Conservation (phyloP, 208 protist genomes). For the Trypanosoma mega region DNA sequence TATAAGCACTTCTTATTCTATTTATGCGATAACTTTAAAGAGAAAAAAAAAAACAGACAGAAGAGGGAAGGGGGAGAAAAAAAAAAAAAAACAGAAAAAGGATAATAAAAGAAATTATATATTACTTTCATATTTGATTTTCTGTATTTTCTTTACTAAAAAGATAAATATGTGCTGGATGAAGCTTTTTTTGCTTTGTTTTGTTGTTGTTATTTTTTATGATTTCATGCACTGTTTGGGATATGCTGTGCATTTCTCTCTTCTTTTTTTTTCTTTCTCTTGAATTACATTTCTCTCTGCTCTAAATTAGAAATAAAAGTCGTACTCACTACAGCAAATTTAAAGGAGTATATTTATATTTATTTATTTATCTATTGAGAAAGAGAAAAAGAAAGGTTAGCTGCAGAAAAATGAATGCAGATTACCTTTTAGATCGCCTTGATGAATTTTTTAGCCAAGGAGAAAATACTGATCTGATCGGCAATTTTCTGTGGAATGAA, state of each 20-base stretch:
- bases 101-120: conserved; percentile 1
- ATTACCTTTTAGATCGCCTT: conserved; percentile 42
- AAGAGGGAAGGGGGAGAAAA: not conserved
- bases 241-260: no score
- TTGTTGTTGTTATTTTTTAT: not conserved
- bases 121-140: no score
- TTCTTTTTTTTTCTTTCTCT: no score
- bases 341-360: no score
- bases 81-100: conserved; percentile 6
- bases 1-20: no score
- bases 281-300: no score
- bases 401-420: conserved; percentile 1
- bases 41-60: not conserved
- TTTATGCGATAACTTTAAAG: no score
- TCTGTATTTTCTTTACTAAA: no score
- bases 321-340: no score
- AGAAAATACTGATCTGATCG: conserved; percentile 59
- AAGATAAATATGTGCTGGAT: no score
- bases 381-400: not conserved
- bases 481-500: conserved; percentile 57
- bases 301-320: no score
- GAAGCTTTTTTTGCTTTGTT: no score
- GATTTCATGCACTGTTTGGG: not conserved
- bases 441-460: conserved; percentile 68
- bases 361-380: not conserved